These are phyloP conservation scores for Neurospora sp. DNA, from an alignment of 495 filamentous ascomycete genomes.

Conservation along the genomic window DNA sequence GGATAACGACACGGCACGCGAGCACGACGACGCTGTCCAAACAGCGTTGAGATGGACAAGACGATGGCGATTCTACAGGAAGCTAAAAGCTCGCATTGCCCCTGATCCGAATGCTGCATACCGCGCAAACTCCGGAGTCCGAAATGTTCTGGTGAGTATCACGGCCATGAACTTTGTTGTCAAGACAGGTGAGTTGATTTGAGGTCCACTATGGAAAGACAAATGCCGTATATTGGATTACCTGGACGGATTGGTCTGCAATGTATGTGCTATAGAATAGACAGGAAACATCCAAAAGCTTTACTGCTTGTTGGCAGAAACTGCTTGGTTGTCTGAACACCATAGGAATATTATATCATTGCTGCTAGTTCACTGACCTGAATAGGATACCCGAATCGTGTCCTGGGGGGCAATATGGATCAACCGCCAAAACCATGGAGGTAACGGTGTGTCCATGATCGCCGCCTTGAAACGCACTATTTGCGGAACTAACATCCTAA, in stretches of 20 bases:
- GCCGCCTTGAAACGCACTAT: neutral
- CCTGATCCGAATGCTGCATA: neutral
- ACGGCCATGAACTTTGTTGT: neutral
- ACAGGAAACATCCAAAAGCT: neutral
- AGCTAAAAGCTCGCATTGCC: neutral
- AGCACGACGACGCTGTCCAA: neutral
- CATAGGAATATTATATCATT: neutral
- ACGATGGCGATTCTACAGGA: neutral
- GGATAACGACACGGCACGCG: neutral
- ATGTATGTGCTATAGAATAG: neutral
- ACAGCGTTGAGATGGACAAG: neutral
- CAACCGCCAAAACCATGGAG: neutral
- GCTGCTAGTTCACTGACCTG: neutral
- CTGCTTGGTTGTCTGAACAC: neutral
- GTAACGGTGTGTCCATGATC: neutral
- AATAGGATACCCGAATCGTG: neutral
- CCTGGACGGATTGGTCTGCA: neutral
- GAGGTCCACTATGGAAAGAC: neutral
- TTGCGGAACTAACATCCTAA: neutral
- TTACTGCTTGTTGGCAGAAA: neutral
- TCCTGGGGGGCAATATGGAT: neutral
- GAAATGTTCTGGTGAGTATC: neutral
- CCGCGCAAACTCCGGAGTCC: neutral
- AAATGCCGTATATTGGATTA: neutral
- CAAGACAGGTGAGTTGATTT: neutral